phyloP scores from a whole-genome alignment of 805 yeast genomes.

The Lipomyces kockii region DNA sequence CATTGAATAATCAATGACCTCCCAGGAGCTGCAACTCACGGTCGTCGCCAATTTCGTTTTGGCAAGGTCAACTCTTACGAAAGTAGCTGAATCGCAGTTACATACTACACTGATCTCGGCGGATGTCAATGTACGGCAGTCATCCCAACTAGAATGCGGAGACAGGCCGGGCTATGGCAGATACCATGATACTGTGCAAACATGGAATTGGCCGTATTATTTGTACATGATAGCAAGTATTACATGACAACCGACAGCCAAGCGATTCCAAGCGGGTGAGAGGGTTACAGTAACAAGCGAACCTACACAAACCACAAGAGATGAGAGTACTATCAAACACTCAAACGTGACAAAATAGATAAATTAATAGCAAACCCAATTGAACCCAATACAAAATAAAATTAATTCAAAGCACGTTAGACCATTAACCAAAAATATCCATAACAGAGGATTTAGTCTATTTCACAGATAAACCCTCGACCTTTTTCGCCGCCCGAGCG shows the following conservation, averaged over 20 bases:
- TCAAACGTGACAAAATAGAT: not conserved
- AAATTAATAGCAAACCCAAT: not conserved
- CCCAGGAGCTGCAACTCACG: no score
- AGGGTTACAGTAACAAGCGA: not conserved
- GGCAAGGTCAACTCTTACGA: not conserved
- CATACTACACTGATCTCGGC: not conserved
- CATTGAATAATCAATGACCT: not conserved
- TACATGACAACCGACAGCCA: not conserved
- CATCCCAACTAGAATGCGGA: not conserved
- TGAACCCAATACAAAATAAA: not conserved
- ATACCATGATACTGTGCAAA: not conserved
- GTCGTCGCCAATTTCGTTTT: no score
- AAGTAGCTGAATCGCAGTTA: not conserved
- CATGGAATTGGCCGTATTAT: not conserved
- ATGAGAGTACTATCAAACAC: not conserved
- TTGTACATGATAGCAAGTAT: not conserved
- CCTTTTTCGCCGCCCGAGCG: conserved; percentile 12
- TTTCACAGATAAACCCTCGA: conserved; percentile 6
- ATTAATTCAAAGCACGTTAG: not conserved
- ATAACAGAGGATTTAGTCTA: not conserved
- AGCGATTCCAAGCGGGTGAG: not conserved
- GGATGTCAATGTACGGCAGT: not conserved
- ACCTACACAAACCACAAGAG: not conserved
- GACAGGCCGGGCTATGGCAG: not conserved
- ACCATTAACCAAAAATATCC: not conserved